Evolutionary conservation across 2,329 filamentous ascomycete genomes (phyloP).

Genomic region (Fusarium nygamai): DNA sequence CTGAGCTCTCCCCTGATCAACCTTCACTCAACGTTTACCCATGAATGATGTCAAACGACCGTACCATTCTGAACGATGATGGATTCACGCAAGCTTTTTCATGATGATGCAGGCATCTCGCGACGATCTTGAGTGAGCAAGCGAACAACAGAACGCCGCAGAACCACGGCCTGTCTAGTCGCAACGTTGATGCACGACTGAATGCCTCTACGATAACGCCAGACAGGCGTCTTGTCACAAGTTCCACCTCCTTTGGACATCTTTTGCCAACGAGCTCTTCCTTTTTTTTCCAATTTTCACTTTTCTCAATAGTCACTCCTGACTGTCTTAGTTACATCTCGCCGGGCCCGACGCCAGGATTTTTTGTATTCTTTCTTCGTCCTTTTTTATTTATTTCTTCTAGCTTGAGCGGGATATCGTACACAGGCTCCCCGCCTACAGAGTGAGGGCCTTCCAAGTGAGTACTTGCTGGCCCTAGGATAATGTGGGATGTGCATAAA

Average conservation of each 20-base stretch:
- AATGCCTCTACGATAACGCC: conserved; percentile 18
- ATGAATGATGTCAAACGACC: conserved; percentile 38
- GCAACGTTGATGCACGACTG: conserved; percentile 26
- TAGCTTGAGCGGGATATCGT: conserved; percentile 1
- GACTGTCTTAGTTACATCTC: conserved; percentile 29
- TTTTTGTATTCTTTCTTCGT: conserved; percentile 20
- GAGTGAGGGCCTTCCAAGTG: conserved; percentile 16
- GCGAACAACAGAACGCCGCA: conserved; percentile 24
- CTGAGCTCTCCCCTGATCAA: conserved; percentile 44
- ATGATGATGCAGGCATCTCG: conserved; percentile 46
- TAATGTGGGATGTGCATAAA: conserved; percentile 33
- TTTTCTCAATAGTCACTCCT: conserved; percentile 13
- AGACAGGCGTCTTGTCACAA: conserved; percentile 24
- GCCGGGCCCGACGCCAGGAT: conserved; percentile 35
- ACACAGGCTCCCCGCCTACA: neutral
- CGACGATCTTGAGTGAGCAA: conserved; percentile 40
- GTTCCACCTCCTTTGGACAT: conserved; percentile 25
- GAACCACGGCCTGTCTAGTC: conserved; percentile 17
- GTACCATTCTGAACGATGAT: conserved; percentile 38
- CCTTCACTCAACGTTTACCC: neutral
- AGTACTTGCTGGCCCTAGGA: conserved; percentile 26
- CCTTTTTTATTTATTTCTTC: neutral
- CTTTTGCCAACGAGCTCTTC: conserved; percentile 19
- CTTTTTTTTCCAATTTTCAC: neutral
- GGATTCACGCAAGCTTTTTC: conserved; percentile 43